phyloP scores from a whole-genome alignment of 192 early-diverging fungal genomes.

The Rhizophagus prolifer region DNA sequence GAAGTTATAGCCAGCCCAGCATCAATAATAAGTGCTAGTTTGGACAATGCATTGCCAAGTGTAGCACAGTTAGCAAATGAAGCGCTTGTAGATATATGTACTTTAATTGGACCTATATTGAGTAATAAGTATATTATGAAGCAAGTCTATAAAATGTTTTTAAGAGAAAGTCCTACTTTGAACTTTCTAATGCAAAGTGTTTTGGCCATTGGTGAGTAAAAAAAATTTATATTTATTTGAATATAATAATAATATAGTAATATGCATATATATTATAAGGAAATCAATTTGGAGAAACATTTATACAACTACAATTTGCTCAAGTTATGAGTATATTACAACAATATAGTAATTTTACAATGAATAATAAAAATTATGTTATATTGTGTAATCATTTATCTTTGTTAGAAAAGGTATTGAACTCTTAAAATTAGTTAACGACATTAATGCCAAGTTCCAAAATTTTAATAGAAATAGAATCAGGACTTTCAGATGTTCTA shows the following conservation, averaged over 20 bases:
- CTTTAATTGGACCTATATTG: constrained; percentile 52
- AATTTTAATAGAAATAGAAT: constrained; percentile 42
- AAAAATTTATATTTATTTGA: background rate
- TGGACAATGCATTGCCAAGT: constrained; percentile 22
- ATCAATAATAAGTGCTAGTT: background rate
- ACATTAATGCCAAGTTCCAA: constrained; percentile 35
- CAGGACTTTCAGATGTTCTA: constrained; percentile 41
- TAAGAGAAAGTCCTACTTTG: constrained; percentile 43
- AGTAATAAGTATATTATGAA: constrained; percentile 59
- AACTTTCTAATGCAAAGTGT: constrained; percentile 41
- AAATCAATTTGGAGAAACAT: constrained; percentile 56
- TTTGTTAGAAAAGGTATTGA: constrained; percentile 32
- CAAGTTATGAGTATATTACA: constrained; percentile 53
- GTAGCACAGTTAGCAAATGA: constrained; percentile 47
- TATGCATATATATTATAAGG: constrained; percentile 19
- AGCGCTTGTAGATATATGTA: constrained; percentile 51
- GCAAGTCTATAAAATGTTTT: constrained; percentile 52
- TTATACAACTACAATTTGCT: constrained; percentile 52
- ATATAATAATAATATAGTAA: background rate
- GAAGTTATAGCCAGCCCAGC: background rate
- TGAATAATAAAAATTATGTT: constrained; percentile 10
- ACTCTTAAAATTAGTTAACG: constrained; percentile 20
- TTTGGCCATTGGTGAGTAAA: constrained; percentile 40
- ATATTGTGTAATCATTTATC: constrained; percentile 35
- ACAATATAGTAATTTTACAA: constrained; percentile 6